Percentiles rank a stretch among this genome's conserved stretches.
Evolutionary conservation across 2,329 filamentous ascomycete genomes (phyloP).

Genomic region (Apiospora hydei): DNA sequence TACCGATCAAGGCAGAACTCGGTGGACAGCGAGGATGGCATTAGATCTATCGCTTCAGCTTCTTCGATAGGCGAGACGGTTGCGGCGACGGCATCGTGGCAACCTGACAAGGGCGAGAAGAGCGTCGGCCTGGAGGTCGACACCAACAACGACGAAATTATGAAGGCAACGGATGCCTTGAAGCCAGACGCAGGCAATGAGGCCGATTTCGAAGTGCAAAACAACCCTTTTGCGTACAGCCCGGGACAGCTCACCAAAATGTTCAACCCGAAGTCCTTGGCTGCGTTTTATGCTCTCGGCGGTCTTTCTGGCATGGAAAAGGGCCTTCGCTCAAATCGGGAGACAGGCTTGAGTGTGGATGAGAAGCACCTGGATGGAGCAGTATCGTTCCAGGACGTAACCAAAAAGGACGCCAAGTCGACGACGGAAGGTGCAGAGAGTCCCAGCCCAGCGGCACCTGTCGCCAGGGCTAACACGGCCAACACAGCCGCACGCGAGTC

Average conservation of each 20-base stretch:
- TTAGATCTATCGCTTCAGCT: conserved; percentile 61
- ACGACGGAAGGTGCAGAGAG: conserved; percentile 41
- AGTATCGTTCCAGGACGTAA: conserved; percentile 77
- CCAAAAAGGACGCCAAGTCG: conserved; percentile 46
- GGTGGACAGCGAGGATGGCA: conserved; percentile 70
- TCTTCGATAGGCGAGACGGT: conserved; percentile 71
- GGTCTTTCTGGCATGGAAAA: conserved; percentile 80
- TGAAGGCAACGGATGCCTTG: conserved; percentile 73
- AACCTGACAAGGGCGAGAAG: conserved; percentile 49
- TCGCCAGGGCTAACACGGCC: conserved; percentile 31
- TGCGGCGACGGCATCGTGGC: conserved; percentile 55
- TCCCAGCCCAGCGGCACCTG: conserved; percentile 28
- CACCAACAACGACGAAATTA: conserved; percentile 61
- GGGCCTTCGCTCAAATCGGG: conserved; percentile 76
- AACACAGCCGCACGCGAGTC: conserved; percentile 29
- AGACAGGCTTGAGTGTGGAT: conserved; percentile 77
- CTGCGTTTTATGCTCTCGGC: conserved; percentile 82
- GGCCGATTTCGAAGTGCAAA: conserved; percentile 74
- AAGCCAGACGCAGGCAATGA: conserved; percentile 79
- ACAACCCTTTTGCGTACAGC: conserved; percentile 87
- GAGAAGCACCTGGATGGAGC: conserved; percentile 71
- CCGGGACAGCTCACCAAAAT: conserved; percentile 87
- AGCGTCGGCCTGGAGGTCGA: conserved; percentile 40
- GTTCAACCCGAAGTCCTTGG: conserved; percentile 86
- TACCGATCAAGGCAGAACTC: conserved; percentile 71